Conservation (phyloP, 129 eudicot species). For the Heracleum sosnowskyi region DNA sequence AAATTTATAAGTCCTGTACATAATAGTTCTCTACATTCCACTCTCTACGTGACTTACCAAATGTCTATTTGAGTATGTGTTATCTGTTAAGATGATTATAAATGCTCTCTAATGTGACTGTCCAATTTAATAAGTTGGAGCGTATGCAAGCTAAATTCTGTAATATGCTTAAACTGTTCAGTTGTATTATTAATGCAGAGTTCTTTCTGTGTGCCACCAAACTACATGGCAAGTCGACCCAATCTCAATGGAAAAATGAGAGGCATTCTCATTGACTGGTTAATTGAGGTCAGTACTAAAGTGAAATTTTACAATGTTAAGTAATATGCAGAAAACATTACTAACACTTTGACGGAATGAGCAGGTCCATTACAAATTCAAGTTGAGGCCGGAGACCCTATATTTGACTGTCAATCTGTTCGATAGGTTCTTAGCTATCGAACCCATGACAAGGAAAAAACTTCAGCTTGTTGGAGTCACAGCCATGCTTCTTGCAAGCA, state of each 20-base stretch:
- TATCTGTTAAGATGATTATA: not conserved
- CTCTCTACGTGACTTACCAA: not conserved
- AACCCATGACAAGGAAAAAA: constrained; percentile 57
- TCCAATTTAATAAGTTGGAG: not conserved
- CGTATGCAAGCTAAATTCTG: not conserved
- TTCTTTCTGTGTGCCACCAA: constrained; percentile 52
- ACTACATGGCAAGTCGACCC: constrained; percentile 59
- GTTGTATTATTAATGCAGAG: constrained; percentile 27
- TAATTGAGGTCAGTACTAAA: constrained; percentile 52
- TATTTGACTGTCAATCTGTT: constrained; percentile 73
- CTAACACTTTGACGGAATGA: constrained; percentile 5
- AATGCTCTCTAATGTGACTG: not conserved
- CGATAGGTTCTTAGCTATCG: constrained; percentile 44
- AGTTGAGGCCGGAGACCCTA: constrained; percentile 63
- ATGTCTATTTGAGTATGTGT: not conserved
- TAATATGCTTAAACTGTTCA: not conserved
- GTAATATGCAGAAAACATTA: not conserved
- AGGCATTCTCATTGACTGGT: constrained; percentile 85
- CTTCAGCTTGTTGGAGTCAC: constrained; percentile 83
- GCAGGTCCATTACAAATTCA: constrained; percentile 95
- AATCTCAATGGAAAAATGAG: constrained; percentile 88
- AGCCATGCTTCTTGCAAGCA: constrained; percentile 93
- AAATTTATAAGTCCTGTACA: not conserved
- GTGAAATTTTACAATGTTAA: not conserved
- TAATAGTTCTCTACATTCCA: not conserved